Conservation (phyloP, 1,284 basidiomycete species). For the Boletus nobilissimus region DNA sequence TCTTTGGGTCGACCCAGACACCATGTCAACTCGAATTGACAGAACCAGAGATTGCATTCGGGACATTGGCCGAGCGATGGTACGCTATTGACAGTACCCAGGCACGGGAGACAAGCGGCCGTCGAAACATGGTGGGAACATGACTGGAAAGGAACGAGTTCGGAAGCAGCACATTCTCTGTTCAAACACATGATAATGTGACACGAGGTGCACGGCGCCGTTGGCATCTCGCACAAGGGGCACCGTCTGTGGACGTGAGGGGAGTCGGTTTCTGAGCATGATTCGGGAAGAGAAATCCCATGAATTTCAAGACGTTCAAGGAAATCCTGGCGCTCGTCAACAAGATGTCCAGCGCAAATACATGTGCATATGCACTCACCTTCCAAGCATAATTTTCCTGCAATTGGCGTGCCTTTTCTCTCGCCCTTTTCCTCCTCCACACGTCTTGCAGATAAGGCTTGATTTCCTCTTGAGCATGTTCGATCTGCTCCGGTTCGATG, state of each 20-base stretch:
- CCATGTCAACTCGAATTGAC: slow-evolving; percentile 39
- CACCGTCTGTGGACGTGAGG: slow-evolving; percentile 16
- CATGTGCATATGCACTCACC: slow-evolving; percentile 15
- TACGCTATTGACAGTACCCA: slow-evolving; percentile 14
- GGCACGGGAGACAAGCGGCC: slow-evolving; percentile 27
- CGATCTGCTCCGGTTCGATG: slow-evolving; percentile 38
- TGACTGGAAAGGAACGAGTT: slow-evolving; percentile 31
- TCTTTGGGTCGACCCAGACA: slow-evolving; percentile 35
- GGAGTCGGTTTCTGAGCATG: neutral
- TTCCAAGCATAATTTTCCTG: slow-evolving; percentile 27
- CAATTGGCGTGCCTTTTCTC: slow-evolving; percentile 18
- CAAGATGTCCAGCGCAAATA: neutral
- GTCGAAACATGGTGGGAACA: slow-evolving; percentile 30
- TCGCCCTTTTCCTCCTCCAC: slow-evolving; percentile 25
- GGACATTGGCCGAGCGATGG: slow-evolving; percentile 41
- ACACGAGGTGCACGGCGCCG: slow-evolving; percentile 29
- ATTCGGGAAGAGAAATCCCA: neutral
- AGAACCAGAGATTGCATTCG: slow-evolving; percentile 36
- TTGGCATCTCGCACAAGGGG: slow-evolving; percentile 28
- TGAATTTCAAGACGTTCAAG: slow-evolving; percentile 27
- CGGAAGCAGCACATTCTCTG: slow-evolving; percentile 31
- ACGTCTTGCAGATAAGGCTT: slow-evolving; percentile 26
- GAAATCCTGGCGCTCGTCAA: slow-evolving; percentile 31
- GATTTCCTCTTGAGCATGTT: slow-evolving; percentile 34
- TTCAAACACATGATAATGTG: slow-evolving; percentile 33